A percentile compares a stretch with the other conserved stretches of the same genome.
Evolutionary conservation across 2,329 filamentous ascomycete genomes (phyloP).

Genomic region (Stagonosporopsis vannaccii): DNA sequence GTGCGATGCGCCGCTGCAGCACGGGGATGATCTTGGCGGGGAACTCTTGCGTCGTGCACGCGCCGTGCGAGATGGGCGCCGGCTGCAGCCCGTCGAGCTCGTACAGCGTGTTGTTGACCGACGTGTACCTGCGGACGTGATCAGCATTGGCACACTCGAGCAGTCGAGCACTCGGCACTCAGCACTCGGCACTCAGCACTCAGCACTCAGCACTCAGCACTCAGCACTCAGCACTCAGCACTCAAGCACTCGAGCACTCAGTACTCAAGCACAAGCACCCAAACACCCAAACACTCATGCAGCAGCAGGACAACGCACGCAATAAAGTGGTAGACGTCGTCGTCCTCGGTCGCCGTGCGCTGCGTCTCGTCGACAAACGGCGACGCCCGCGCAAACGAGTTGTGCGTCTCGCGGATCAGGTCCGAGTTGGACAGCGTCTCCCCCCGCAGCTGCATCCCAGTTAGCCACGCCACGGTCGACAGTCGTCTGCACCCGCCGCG

Average conservation of each 20-base stretch:
- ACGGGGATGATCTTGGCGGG: constrained; percentile 85
- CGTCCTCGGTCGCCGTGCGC: constrained; percentile 72
- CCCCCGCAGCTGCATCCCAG: constrained; percentile 64
- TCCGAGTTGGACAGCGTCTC: constrained; percentile 74
- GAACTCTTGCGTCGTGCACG: constrained; percentile 75
- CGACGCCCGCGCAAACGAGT: constrained; percentile 85
- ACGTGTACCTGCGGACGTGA: constrained; percentile 68
- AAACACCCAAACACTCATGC: too few species aligned
- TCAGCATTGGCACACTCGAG: background rate
- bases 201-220: too few species aligned
- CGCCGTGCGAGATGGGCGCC: constrained; percentile 86
- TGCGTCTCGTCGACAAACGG: constrained; percentile 94
- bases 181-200: too few species aligned
- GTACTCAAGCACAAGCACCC: too few species aligned
- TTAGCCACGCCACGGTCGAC: constrained; percentile 15
- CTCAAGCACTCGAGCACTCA: too few species aligned
- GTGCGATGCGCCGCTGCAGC: constrained; percentile 79
- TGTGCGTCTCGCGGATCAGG: constrained; percentile 72
- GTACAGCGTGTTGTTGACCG: constrained; percentile 80
- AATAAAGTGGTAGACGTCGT: constrained; percentile 97
- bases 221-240: too few species aligned
- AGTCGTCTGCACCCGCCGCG: background rate
- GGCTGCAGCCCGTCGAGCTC: constrained; percentile 95
- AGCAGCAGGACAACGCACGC: too few species aligned
- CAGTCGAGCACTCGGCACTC: too few species aligned